Base-by-base conservation (phyloP, 345 rosid species). In the Ceriops decandra region DNA sequence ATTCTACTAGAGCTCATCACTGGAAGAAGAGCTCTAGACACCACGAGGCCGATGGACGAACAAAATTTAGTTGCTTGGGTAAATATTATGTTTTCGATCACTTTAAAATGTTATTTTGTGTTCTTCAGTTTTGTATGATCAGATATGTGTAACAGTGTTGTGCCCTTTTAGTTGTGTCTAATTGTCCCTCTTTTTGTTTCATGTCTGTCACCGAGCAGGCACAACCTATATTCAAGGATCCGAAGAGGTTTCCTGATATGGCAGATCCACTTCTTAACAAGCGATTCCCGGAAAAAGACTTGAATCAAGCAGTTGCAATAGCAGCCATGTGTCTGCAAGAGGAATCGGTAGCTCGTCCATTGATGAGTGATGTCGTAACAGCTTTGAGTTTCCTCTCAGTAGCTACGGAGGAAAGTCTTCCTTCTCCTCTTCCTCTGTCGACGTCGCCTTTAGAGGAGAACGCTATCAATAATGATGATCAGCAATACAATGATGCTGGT, bases 271-370 rank as follows among this genome's bases (percentile, higher is more conserved):
- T 77, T 0, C 80, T 92, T 26, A 75, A 20, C 57, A 86, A 54
- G 51, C 64, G 67, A 59, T 85, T 86, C 51, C 86, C 93, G 0
- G 97, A 83, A 69, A 88, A 83, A 63, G 89, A 83, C 38, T 79
- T 92, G 73, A 90, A 89, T 71, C 93, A 92, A 82, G 96, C 88
- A 1, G 89, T 92, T 56, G 98, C 93, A 7, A 85, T 92, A 59
- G 82, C 93, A 68, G 90, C 96, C 30, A 92, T 92, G 98, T 92
- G 98, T 49, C 62, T 89, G 65, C 98, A 89, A 75, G 93, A 89
- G 24, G 93, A 86, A 81, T 61, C 92, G 56, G 79, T 76, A 0
- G 88, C 90, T 19, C 91, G 98, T 56, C 98, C 98, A 19, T 74
- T 88, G 64, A 88, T 91, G 69, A 85, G 92, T 20, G 97, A 91